Conservation (phyloP, 176 grass and related monocot genomes). For the Avena insularis region DNA sequence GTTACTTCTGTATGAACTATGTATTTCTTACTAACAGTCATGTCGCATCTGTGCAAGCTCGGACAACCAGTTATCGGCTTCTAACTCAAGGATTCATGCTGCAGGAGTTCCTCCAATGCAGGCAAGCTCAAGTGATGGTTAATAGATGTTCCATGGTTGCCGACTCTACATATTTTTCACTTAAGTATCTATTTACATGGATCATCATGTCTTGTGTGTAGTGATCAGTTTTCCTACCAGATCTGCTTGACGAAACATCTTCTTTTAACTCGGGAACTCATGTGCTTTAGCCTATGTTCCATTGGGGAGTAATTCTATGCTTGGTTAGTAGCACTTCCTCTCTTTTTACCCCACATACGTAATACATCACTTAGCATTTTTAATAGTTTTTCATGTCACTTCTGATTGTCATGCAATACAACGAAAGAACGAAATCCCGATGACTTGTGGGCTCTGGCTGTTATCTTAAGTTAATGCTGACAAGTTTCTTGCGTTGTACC, state of each 20-base stretch:
- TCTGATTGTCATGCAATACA: neutral
- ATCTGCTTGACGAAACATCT: neutral
- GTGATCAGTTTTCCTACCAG: neutral
- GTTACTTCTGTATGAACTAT: neutral
- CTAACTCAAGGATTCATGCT: neutral
- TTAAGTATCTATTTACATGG: neutral
- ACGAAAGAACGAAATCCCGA: neutral
- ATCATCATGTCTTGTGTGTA: conserved; percentile 6
- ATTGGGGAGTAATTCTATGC: neutral
- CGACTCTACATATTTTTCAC: neutral
- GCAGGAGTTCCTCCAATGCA: neutral
- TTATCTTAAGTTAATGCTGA: neutral
- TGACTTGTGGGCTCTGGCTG: neutral
- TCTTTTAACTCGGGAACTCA: neutral
- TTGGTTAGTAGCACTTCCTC: neutral
- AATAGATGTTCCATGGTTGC: neutral
- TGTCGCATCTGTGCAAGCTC: conserved; percentile 1
- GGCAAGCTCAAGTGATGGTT: neutral
- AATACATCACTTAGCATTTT: neutral
- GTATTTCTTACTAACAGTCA: neutral
- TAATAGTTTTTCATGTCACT: neutral
- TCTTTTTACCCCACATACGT: neutral
- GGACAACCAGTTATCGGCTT: conserved; percentile 10
- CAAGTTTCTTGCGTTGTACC: neutral
- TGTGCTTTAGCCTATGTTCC: neutral